A percentile compares a stretch with the other conserved stretches of the same genome.
Evolutionary conservation across 169 alveolate genomes (phyloP).

Genomic region (Cystoisospora suis): DNA sequence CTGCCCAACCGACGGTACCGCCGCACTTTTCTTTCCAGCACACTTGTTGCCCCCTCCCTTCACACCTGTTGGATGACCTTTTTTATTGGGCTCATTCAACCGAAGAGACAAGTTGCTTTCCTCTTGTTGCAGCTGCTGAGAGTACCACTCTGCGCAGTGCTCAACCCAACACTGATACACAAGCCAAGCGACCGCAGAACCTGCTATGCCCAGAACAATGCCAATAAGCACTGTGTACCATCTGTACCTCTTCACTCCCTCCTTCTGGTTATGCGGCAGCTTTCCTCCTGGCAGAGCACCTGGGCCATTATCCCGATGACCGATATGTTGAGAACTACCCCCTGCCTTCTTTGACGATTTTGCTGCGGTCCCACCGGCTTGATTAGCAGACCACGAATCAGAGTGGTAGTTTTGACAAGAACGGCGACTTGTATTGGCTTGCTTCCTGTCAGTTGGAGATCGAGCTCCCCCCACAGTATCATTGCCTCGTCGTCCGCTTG

Average conservation of each 20-base stretch:
- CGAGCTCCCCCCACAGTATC: not conserved
- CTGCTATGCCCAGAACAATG: not conserved
- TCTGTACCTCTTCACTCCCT: not conserved
- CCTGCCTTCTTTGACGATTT: too few relatives aligned
- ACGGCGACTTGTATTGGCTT: too few relatives aligned
- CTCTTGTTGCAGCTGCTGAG: constrained; percentile 43
- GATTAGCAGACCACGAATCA: too few relatives aligned
- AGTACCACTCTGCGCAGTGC: constrained; percentile 38
- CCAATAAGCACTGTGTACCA: not conserved
- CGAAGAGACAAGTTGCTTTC: not conserved
- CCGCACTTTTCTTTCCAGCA: too few relatives aligned
- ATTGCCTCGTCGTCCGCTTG: not conserved
- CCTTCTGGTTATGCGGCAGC: not conserved
- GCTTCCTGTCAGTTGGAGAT: not conserved
- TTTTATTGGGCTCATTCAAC: not conserved
- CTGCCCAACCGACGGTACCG: too few relatives aligned
- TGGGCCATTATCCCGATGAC: too few relatives aligned
- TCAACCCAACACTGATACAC: constrained; percentile 39
- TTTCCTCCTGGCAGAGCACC: not conserved
- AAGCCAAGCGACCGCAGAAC: not conserved
- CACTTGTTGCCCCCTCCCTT: too few relatives aligned
- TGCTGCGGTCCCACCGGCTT: too few relatives aligned
- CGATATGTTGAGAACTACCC: too few relatives aligned
- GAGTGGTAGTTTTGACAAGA: too few relatives aligned
- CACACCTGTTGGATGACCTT: too few relatives aligned